A percentile compares a stretch with the other conserved stretches of the same genome.
Evolutionary conservation across 1,139 yeast species (phyloP).

Genomic region (Candida smagusa): DNA sequence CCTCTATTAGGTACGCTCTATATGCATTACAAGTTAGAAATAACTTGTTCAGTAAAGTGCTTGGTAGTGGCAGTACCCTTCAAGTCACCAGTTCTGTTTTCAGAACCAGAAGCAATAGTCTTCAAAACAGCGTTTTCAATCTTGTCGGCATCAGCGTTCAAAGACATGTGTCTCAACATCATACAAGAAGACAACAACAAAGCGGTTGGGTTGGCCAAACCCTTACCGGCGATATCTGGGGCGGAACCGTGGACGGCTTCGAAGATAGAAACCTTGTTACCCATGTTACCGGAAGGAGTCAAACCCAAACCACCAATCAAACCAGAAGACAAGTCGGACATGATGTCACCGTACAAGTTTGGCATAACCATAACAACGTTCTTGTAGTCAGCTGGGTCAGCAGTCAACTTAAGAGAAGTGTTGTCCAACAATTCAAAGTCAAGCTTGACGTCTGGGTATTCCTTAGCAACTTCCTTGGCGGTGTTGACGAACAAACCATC

Average conservation of each 20-base stretch:
- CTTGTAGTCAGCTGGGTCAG: constrained; percentile 81
- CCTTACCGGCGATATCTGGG: constrained; percentile 97
- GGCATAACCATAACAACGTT: constrained; percentile 97
- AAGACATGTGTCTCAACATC: constrained; percentile 99
- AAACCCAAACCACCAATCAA: constrained; percentile 97
- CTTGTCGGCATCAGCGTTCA: constrained; percentile 72
- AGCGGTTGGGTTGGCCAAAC: constrained; percentile 98
- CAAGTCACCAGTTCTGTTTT: constrained; percentile 91
- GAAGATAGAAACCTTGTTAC: constrained; percentile 93
- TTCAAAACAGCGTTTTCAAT: constrained; percentile 87
- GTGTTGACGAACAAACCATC: constrained; percentile 95
- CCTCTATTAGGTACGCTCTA: no score
- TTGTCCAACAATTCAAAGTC: constrained; percentile 90
- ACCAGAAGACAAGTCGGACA: constrained; percentile 96
- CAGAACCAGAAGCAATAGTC: constrained; percentile 93
- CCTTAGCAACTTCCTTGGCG: constrained; percentile 84
- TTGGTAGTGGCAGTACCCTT: constrained; percentile 88
- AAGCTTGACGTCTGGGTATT: constrained; percentile 85
- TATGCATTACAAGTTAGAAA: constrained; percentile 37
- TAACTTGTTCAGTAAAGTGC: constrained; percentile 77
- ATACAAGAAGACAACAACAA: constrained; percentile 90
- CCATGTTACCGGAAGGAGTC: constrained; percentile 99
- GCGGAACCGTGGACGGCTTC: constrained; percentile 99
- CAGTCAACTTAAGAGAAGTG: constrained; percentile 86
- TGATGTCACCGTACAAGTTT: constrained; percentile 96